These are phyloP conservation scores for Stephania cephalantha DNA, from an alignment of 164 flowering plant genomes.

Conservation along the genomic window DNA sequence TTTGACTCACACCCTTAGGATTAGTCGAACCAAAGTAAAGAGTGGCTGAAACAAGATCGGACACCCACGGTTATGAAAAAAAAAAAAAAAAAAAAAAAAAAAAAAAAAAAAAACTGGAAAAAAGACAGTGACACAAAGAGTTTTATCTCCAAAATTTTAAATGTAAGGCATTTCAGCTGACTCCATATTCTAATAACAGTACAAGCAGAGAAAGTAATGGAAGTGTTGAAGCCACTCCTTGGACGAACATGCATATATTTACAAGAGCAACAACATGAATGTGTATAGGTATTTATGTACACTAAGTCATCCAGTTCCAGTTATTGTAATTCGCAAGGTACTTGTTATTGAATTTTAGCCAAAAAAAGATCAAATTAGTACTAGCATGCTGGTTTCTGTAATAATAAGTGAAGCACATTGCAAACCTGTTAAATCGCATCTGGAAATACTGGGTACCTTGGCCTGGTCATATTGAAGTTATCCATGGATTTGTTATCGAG, in stretches of 20 bases:
- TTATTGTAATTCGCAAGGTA: background rate
- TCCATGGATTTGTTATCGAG: no score
- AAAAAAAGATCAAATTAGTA: background rate
- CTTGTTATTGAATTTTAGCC: background rate
- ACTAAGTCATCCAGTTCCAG: background rate
- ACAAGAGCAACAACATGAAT: background rate
- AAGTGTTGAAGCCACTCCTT: background rate
- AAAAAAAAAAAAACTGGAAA: no score
- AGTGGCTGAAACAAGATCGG: background rate
- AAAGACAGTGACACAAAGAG: background rate
- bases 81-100: no score
- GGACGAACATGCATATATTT: slow-evolving; percentile 3
- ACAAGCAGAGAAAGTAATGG: background rate
- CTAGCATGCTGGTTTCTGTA: background rate
- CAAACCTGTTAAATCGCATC: slow-evolving; percentile 31
- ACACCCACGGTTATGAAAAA: background rate
- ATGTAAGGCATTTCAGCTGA: background rate
- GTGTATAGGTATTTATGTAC: background rate
- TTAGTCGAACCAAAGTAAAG: background rate
- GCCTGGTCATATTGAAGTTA: slow-evolving; percentile 45
- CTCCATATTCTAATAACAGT: background rate
- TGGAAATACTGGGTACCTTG: slow-evolving; percentile 66
- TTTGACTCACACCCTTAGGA: no score
- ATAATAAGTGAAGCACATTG: background rate
- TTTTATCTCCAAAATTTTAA: background rate